Evolutionary conservation across 805 yeast species (phyloP).

Genomic region (Candida loeiensis): DNA sequence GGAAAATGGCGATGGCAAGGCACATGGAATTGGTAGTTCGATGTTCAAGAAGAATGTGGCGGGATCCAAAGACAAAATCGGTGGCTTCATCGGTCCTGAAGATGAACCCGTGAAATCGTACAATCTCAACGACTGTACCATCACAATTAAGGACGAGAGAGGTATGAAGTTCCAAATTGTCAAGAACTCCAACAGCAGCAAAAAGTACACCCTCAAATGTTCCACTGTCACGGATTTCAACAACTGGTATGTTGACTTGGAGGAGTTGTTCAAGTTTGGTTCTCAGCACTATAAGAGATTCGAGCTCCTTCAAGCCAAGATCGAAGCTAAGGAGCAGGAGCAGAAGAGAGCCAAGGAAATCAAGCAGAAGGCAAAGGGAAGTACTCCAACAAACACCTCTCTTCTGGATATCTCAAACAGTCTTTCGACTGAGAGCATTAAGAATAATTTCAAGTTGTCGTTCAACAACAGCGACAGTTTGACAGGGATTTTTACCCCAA

Average conservation of each 20-base stretch:
- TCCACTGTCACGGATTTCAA: slow-evolving; percentile 39
- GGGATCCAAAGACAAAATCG: slow-evolving; percentile 31
- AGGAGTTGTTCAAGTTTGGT: slow-evolving; percentile 47
- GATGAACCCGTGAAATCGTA: slow-evolving; percentile 40
- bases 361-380: slow-evolving; percentile 6
- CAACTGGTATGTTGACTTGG: slow-evolving; percentile 55
- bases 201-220: slow-evolving; percentile 43
- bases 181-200: slow-evolving; percentile 24
- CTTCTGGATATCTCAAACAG: background rate
- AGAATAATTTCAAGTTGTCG: slow-evolving; percentile 8
- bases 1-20: slow-evolving; percentile 10
- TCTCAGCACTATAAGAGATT: slow-evolving; percentile 48
- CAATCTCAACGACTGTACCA: slow-evolving; percentile 36
- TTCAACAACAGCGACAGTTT: slow-evolving; percentile 17
- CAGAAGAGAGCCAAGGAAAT: slow-evolving; percentile 9
- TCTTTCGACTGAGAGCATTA: slow-evolving; percentile 5
- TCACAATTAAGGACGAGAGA: slow-evolving; percentile 30
- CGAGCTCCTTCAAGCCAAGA: slow-evolving; percentile 42
- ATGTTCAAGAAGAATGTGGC: slow-evolving; percentile 13
- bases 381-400: background rate
- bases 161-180: slow-evolving; percentile 33
- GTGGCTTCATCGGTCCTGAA: slow-evolving; percentile 39
- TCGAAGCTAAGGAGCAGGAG: slow-evolving; percentile 21
- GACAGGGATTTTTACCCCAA: slow-evolving; percentile 38
- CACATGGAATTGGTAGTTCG: slow-evolving; percentile 8